Conservation (phyloP, 2,329 filamentous ascomycete genomes). For the Aspergillus quadricinctus region DNA sequence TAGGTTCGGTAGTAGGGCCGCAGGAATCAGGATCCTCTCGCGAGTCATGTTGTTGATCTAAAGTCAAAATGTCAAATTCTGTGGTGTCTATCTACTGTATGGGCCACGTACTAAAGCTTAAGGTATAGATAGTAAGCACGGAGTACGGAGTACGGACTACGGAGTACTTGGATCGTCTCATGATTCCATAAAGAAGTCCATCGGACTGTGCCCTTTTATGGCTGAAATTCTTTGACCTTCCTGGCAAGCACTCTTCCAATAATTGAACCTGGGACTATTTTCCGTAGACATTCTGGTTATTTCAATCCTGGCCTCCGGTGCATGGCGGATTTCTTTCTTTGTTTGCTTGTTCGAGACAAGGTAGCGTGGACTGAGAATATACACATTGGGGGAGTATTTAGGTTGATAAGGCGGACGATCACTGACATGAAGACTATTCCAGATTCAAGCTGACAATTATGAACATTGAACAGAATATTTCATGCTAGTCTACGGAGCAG, state of each 20-base stretch:
- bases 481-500: no score
- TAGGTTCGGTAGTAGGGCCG: background rate
- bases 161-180: background rate
- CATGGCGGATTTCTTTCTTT: background rate
- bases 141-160: no score
- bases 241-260: background rate
- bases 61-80: no score
- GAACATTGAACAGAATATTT: no score
- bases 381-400: background rate
- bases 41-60: background rate
- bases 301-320: background rate
- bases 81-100: background rate
- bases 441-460: background rate
- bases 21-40: no score
- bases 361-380: background rate
- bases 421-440: background rate
- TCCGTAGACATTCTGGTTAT: conserved; percentile 1
- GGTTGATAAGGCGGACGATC: background rate
- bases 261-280: conserved; percentile 12
- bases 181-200: background rate
- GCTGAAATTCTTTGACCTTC: background rate
- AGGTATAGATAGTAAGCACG: no score
- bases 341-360: background rate
- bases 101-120: background rate
- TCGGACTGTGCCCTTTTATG: background rate